A percentile compares a stretch with the other conserved stretches of the same genome.
These are phyloP conservation scores for sweet orange (Citrus sinensis) DNA, from an alignment of 345 rosid species.

Conservation along the genomic window DNA sequence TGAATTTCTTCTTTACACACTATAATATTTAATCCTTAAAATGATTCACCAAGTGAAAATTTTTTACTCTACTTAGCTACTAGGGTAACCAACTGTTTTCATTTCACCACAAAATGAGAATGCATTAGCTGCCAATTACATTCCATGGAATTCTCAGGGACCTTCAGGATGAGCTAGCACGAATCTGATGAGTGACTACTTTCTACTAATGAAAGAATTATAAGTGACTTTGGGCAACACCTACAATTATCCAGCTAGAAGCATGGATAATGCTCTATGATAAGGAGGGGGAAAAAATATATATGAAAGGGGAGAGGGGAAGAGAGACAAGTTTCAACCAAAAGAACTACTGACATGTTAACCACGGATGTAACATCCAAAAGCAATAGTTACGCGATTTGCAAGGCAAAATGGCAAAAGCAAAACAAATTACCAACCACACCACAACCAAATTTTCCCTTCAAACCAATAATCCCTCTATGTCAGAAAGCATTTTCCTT, in stretches of 20 bases:
- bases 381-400: not conserved
- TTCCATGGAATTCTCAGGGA: not conserved
- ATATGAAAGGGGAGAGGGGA: not conserved
- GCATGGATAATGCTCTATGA: not conserved
- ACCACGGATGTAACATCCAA: not conserved
- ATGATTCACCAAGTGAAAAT: not conserved
- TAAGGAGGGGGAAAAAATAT: not conserved
- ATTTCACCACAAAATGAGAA: not conserved
- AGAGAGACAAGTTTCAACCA: not conserved
- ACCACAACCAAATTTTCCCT: not conserved
- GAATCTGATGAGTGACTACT: not conserved
- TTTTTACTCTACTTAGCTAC: not conserved
- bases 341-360: not conserved
- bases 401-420: not conserved
- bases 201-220: not conserved
- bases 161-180: not conserved
- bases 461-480: not conserved
- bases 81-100: not conserved
- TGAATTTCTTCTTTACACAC: not conserved
- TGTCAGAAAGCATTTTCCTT: not conserved
- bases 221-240: not conserved
- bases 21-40: not conserved
- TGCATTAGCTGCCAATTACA: not conserved
- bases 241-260: not conserved
- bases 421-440: not conserved